Conservation (phyloP, 352 stramenopile genomes). For the Phytophthora fragariae region DNA sequence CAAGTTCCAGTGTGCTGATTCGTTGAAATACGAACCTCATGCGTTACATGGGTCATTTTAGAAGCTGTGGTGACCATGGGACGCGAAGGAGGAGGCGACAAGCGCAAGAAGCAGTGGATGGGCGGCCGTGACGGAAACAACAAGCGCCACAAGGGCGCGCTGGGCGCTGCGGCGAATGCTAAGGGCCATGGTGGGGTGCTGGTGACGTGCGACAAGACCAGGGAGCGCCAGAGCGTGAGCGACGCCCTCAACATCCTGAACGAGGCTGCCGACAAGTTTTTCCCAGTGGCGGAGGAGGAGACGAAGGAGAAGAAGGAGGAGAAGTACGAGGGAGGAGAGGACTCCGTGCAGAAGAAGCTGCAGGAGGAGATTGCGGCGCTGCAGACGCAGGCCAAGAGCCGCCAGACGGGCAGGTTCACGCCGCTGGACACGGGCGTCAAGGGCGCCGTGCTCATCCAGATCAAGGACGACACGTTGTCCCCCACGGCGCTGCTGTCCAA, state of each 20-base stretch:
- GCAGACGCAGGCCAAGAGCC: constrained; percentile 60
- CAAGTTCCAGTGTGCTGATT: constrained; percentile 20
- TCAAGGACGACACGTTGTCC: constrained; percentile 60
- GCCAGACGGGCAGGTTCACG: constrained; percentile 75
- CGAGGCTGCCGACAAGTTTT: constrained; percentile 73
- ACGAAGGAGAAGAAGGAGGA: constrained; percentile 30
- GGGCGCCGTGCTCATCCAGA: constrained; percentile 74
- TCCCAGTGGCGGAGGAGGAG: constrained; percentile 39
- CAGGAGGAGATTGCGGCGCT: constrained; percentile 74
- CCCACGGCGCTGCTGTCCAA: constrained; percentile 55
- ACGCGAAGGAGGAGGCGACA: constrained; percentile 45
- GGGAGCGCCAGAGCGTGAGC: constrained; percentile 75
- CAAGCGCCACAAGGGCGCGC: constrained; percentile 71
- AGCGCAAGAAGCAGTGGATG: constrained; percentile 72
- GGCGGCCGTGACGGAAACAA: constrained; percentile 39
- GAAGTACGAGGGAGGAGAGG: constrained; percentile 19
- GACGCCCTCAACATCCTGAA: constrained; percentile 83
- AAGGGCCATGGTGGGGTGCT: constrained; percentile 70
- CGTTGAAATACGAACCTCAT: constrained; percentile 17
- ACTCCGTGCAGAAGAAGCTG: constrained; percentile 72
- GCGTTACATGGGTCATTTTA: constrained; percentile 8
- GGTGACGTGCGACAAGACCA: constrained; percentile 81
- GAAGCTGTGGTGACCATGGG: constrained; percentile 33
- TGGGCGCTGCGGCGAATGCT: constrained; percentile 55
- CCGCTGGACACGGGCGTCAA: constrained; percentile 79